These are phyloP conservation scores for Zychaea mexicana DNA, from an alignment of 371 early-diverging fungal species.

Conservation along the genomic window DNA sequence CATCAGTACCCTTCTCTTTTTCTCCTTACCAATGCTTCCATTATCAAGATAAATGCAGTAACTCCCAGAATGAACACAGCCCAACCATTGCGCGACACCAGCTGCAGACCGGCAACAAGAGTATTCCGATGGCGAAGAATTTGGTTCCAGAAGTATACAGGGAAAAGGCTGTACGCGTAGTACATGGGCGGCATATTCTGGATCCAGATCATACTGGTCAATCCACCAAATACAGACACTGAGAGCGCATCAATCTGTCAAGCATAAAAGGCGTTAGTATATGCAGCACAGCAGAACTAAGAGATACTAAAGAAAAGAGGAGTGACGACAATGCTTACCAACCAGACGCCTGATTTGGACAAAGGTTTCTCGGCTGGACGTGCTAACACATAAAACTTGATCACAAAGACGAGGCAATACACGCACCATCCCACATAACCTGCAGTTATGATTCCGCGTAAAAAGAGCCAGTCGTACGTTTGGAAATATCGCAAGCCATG, in stretches of 20 bases:
- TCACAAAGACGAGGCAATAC: conserved; percentile 77
- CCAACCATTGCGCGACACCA: not conserved
- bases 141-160: conserved; percentile 85
- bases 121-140: conserved; percentile 42
- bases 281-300: not conserved
- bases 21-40: conserved; percentile 75
- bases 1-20: not conserved
- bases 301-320: not conserved
- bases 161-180: conserved; percentile 85
- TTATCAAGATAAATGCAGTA: conserved; percentile 34
- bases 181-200: conserved; percentile 84
- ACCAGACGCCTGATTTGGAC: not conserved
- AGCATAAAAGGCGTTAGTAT: not conserved
- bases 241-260: conserved; percentile 50
- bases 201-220: conserved; percentile 57
- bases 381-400: conserved; percentile 46
- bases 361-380: not conserved
- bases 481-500: conserved; percentile 93
- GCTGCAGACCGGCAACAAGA: conserved; percentile 11
- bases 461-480: conserved; percentile 94
- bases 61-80: conserved; percentile 7
- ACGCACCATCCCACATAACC: conserved; percentile 96
- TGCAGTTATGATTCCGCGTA: conserved; percentile 78
- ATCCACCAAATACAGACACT: conserved; percentile 30
- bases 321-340: no score